Percentiles rank a stretch among this genome's conserved stretches.
Evolutionary conservation across 768 basidiomycete species (phyloP).

Genomic region (Sporobolomyces roseus): DNA sequence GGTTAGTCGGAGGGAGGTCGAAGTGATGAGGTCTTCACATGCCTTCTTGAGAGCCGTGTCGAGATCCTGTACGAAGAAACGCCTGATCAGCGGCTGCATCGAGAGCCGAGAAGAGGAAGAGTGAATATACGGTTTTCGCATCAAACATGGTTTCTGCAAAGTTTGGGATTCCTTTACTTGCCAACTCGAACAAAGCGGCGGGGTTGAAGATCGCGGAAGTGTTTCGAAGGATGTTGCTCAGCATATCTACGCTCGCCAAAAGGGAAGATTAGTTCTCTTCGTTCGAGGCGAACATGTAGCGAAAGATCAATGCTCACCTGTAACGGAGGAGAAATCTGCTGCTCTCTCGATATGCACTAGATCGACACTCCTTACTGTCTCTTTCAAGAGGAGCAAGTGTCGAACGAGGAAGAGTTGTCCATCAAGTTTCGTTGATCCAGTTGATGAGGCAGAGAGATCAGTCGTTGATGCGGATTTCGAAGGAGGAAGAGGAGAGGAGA

Average conservation of each 20-base stretch:
- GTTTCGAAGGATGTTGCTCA: slow-evolving; percentile 24
- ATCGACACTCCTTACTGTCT: slow-evolving; percentile 74
- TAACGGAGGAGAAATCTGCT: slow-evolving; percentile 45
- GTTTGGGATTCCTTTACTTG: slow-evolving; percentile 33
- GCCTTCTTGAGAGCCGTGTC: slow-evolving; percentile 77
- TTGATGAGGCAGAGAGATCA: slow-evolving; percentile 3
- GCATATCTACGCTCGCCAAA: slow-evolving; percentile 17
- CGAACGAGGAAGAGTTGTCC: slow-evolving; percentile 82
- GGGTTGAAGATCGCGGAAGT: slow-evolving; percentile 39
- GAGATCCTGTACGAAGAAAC: slow-evolving; percentile 59
- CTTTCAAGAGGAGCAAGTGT: slow-evolving; percentile 85
- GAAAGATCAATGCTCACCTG: slow-evolving; percentile 9
- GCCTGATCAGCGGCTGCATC: background rate
- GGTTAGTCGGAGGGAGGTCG: slow-evolving; percentile 60
- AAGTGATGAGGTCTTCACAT: slow-evolving; percentile 76
- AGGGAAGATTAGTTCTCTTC: too few relatives aligned
- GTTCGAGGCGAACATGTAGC: background rate
- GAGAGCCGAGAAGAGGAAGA: background rate
- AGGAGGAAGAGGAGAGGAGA: slow-evolving; percentile 51
- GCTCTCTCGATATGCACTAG: slow-evolving; percentile 57
- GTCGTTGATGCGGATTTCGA: background rate
- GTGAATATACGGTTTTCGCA: slow-evolving; percentile 61
- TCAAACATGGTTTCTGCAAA: slow-evolving; percentile 62
- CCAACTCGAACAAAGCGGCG: slow-evolving; percentile 35
- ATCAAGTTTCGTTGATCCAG: slow-evolving; percentile 56